Base-by-base conservation (phyloP, 257 asterid genomes). In the Solanum lycopersicoides region DNA sequence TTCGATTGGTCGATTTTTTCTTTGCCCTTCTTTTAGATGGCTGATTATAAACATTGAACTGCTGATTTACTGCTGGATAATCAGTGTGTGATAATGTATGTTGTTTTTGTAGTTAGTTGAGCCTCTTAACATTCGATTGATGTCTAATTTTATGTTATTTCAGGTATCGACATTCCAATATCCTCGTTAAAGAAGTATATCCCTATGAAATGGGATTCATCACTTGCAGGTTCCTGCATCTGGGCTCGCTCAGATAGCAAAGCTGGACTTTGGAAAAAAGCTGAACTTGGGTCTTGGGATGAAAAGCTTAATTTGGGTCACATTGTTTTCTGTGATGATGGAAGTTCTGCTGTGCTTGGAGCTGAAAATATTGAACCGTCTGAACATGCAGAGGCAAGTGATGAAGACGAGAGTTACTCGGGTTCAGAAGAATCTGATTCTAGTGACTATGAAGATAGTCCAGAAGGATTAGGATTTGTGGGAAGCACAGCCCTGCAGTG, bases 281-380 rank as follows among this genome's bases (percentile, higher is more conserved):
- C 99, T 77, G 98, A 97, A 91, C 93, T 95, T 13, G 94, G 91
- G 89, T 95, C 95, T 60, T 97, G 98, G 99, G 95, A 97, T 60
- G 98, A 91, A 86, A 85, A 90, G 85, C 94, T 93, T 87, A 88
- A 89, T 69, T 82, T 88, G 83, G 97, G 95, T 37, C 91, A 91
- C 68, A 94, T 97, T 74, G 94, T 97, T 85, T 95, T 95, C 83
- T 91, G 89, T 45, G 94, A 93, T 80, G 95, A 96, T 90, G 99
- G 99, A 88, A 94, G 91, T 88, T 95, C 97, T 45, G 91, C 91
- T 68, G 91, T 89, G 88, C 93, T 97, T 71, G 96, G 98, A 77
- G 83, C 90, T 5, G 98, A 92, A 88, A 87, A 95, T 25, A 91
- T 97, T 69, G 90, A 94, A 68, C 90, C 91, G 68, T 95, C 96